phyloP scores from a whole-genome alignment of 2,329 filamentous ascomycete species.

The Neofusicoccum umdonicola region DNA sequence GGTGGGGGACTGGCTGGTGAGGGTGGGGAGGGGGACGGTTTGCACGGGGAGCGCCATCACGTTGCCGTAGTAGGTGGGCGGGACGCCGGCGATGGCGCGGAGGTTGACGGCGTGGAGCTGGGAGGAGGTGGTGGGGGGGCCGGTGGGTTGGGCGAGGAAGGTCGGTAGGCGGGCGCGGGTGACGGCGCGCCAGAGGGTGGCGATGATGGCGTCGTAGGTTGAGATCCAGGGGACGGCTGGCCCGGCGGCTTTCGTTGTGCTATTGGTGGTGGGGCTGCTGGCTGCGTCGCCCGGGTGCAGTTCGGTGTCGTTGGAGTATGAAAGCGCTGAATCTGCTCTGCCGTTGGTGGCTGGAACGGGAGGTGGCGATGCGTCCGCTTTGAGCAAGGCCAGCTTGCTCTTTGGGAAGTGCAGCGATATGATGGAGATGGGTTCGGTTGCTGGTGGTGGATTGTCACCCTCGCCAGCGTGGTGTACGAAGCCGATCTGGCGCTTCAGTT shows the following conservation, averaged over 20 bases:
- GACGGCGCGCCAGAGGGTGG: conserved; percentile 24
- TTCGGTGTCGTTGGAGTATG: conserved; percentile 21
- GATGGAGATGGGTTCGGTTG: neutral
- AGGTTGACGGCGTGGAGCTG: conserved; percentile 25
- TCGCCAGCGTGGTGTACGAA: neutral
- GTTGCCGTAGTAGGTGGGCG: conserved; percentile 24
- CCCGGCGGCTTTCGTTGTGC: neutral
- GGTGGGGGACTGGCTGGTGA: conserved; percentile 20
- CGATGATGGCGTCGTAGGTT: conserved; percentile 28
- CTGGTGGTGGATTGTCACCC: neutral
- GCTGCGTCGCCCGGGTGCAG: conserved; percentile 20
- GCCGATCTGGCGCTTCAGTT: neutral
- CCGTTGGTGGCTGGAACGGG: conserved; percentile 1
- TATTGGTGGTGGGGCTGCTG: conserved; percentile 21
- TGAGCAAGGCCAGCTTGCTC: conserved; percentile 17
- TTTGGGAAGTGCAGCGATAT: neutral
- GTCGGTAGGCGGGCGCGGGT: conserved; percentile 23
- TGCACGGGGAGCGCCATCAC: conserved; percentile 22
- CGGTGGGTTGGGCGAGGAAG: neutral
- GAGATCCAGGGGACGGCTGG: conserved; percentile 20
- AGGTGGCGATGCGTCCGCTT: conserved; percentile 19
- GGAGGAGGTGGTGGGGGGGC: neutral
- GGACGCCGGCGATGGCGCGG: conserved; percentile 21
- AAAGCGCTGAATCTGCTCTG: neutral
- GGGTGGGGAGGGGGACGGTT: conserved; percentile 18